Conservation (phyloP, 1,284 basidiomycete species). For the Marasmius oreades region DNA sequence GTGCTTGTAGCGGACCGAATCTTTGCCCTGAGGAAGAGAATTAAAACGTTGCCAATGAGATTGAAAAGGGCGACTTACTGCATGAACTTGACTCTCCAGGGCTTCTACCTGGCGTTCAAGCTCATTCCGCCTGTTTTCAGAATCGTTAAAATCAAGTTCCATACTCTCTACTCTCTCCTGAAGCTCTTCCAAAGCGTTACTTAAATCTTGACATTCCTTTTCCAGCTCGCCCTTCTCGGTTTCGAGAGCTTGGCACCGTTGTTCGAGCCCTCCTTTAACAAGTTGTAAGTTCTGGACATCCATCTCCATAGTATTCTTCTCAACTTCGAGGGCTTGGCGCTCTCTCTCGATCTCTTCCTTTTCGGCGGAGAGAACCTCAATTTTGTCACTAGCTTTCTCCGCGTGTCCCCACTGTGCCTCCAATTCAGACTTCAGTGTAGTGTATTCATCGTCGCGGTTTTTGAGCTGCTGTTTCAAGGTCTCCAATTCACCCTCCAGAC, state of each 20-base stretch:
- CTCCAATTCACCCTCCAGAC: constrained; percentile 37
- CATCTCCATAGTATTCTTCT: constrained; percentile 59
- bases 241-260: constrained; percentile 37
- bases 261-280: constrained; percentile 30
- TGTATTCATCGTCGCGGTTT: constrained; percentile 45
- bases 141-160: constrained; percentile 54
- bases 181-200: constrained; percentile 37
- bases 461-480: constrained; percentile 32
- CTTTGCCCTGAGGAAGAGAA: constrained; percentile 39
- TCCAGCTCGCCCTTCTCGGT: constrained; percentile 34
- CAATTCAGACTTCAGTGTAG: constrained; percentile 49
- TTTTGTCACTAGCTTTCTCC: constrained; percentile 42
- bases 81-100: constrained; percentile 45
- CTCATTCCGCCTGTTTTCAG: constrained; percentile 49
- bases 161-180: constrained; percentile 41
- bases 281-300: constrained; percentile 49
- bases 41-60: constrained; percentile 1
- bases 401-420: constrained; percentile 63
- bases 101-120: constrained; percentile 51
- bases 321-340: constrained; percentile 40
- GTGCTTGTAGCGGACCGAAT: constrained; percentile 44
- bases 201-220: constrained; percentile 37
- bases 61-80: constrained; percentile 35
- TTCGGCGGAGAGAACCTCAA: constrained; percentile 33
- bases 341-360: constrained; percentile 38